Percentiles rank a stretch among this genome's conserved stretches.
These are phyloP conservation scores for Parsonsia alboflavescens DNA, from an alignment of 257 asterid genomes.

Conservation along the genomic window DNA sequence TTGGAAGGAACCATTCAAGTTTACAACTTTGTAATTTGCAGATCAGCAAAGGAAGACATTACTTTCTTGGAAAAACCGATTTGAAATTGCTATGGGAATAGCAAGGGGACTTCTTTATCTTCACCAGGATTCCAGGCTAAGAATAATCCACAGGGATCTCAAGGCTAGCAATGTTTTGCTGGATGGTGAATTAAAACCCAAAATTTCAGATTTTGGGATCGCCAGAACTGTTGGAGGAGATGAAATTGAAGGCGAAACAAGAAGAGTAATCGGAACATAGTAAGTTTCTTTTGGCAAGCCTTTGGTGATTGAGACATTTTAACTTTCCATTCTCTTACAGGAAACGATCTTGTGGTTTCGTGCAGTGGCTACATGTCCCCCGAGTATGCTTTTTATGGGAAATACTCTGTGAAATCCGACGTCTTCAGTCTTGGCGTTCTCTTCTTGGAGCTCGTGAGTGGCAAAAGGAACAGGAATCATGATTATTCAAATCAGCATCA, in stretches of 20 bases:
- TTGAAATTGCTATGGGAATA: slow-evolving; percentile 24
- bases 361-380: slow-evolving; percentile 26
- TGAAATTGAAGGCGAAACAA: slow-evolving; percentile 22
- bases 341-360: slow-evolving; percentile 1
- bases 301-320: neutral
- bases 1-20: no score
- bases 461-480: slow-evolving; percentile 21
- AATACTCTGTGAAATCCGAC: slow-evolving; percentile 23
- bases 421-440: slow-evolving; percentile 26
- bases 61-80: slow-evolving; percentile 22
- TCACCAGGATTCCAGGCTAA: slow-evolving; percentile 26
- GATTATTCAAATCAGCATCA: slow-evolving; percentile 16
- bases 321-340: no score
- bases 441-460: slow-evolving; percentile 21
- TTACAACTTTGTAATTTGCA: slow-evolving; percentile 6
- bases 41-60: slow-evolving; percentile 14
- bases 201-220: slow-evolving; percentile 25
- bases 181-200: slow-evolving; percentile 21
- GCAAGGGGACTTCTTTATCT: slow-evolving; percentile 32
- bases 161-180: slow-evolving; percentile 25
- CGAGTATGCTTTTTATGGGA: slow-evolving; percentile 20
- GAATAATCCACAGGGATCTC: slow-evolving; percentile 25
- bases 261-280: slow-evolving; percentile 26
- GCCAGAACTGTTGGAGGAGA: slow-evolving; percentile 23
- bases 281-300: slow-evolving; percentile 6